Base-by-base conservation (phyloP, 1,284 basidiomycete species). In the Microbotryum silenes-acaulis region DNA sequence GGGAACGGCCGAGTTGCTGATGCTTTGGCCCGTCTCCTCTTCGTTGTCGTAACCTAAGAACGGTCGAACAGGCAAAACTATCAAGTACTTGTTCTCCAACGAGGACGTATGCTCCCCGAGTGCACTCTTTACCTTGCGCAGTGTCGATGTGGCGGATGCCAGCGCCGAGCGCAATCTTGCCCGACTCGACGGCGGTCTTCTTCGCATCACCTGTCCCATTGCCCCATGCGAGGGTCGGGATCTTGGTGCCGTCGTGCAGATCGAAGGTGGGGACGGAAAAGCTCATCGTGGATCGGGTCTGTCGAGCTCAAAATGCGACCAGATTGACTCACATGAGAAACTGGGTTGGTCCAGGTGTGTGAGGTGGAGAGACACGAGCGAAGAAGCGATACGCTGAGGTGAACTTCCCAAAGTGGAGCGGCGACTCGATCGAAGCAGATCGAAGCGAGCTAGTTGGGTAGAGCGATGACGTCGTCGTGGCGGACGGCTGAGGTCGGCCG, bases 61-160 rank as follows among this genome's bases (percentile, higher is more conserved):
- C 20, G 6, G 3, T 44, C 12, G 25, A 7, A 16, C 9, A 3
- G 9, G 6, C 12, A 29, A 23, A 23, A 23, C 23, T 23, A 23
- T 23, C 23, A 23, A 23, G 23, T 1, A 23, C 23, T 23, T 23
- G 23, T 23, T 23, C 23, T 23, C 23, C 23, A 23, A 23, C 23
- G 23, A 37, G 14, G 6, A 6, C 21, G 31, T 7, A 25, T 3
- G 1, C 20, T 9, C 10, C 23, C 5, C 9, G 9, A 31, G 29
- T 31, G 44, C n/a, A 7, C 31, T 56, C 27, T 31, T n/a, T 1
- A 23, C 66, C 64, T 53, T 69, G 67, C 0, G 71, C 71, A 1
- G 71, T 70, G 54, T 71, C 71, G 42, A 72, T 53, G 59, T 67
- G 63, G 2, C 49, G 21, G 8, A 72, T 20, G 6, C 70, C 71